These are phyloP conservation scores for Acanthamoeba castellanii DNA, from an alignment of 208 protist species.

Conservation along the genomic window DNA sequence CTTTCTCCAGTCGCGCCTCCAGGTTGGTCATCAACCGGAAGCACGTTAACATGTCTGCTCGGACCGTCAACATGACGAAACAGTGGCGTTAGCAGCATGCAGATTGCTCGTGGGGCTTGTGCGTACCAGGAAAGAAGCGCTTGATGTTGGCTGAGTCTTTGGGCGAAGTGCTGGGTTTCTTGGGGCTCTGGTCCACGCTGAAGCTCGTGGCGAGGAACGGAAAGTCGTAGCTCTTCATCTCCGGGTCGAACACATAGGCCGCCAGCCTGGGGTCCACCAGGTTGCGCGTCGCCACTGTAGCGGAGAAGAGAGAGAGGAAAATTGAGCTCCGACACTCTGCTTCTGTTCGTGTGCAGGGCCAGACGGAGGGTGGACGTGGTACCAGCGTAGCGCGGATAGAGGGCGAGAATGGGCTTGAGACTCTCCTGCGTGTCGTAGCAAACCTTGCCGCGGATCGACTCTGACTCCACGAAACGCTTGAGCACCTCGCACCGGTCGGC, in stretches of 20 bases:
- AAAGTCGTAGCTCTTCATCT: constrained; percentile 70
- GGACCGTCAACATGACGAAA: neutral
- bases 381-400: constrained; percentile 32
- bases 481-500: constrained; percentile 2
- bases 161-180: neutral
- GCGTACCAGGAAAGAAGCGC: constrained; percentile 28
- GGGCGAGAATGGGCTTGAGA: constrained; percentile 48
- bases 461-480: constrained; percentile 28
- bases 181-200: constrained; percentile 23
- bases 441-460: neutral
- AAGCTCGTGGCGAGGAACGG: neutral
- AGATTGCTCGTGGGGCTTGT: no score
- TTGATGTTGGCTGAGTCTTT: constrained; percentile 35
- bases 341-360: neutral
- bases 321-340: neutral
- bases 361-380: neutral
- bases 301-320: neutral
- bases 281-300: neutral
- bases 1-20: constrained; percentile 34
- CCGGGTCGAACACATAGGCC: constrained; percentile 66
- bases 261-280: constrained; percentile 45
- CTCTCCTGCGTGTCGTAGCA: constrained; percentile 54
- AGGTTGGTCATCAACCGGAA: constrained; percentile 66
- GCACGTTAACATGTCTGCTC: constrained; percentile 54
- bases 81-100: neutral